Evolutionary conservation across 371 early-diverging fungal genomes (phyloP).

Genomic region (Haplosporangium sp.): DNA sequence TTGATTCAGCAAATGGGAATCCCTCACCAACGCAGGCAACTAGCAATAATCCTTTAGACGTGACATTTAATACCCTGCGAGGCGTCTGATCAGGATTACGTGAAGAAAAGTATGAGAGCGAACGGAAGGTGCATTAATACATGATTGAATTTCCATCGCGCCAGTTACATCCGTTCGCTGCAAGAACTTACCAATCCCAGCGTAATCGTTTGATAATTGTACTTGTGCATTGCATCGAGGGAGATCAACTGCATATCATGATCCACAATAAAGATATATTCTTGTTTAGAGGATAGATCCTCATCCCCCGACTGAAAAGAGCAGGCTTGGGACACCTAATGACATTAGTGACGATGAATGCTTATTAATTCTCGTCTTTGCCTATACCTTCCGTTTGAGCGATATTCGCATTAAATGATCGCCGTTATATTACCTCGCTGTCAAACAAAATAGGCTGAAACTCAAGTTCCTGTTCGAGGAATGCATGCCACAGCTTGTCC

Average conservation of each 20-base stretch:
- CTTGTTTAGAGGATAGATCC: background rate
- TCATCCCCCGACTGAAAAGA: slow-evolving; percentile 18
- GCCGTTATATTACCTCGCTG: slow-evolving; percentile 24
- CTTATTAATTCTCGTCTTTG: background rate
- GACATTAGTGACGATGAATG: background rate
- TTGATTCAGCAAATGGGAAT: slow-evolving; percentile 36
- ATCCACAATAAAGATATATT: slow-evolving; percentile 38
- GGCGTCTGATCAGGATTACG: slow-evolving; percentile 22
- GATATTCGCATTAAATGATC: background rate
- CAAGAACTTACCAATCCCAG: slow-evolving; percentile 27
- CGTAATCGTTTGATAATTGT: slow-evolving; percentile 16
- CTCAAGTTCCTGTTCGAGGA: slow-evolving; percentile 13
- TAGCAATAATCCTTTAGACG: slow-evolving; percentile 28
- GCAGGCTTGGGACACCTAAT: slow-evolving; percentile 43
- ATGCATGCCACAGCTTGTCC: slow-evolving; percentile 37
- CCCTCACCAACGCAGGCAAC: slow-evolving; percentile 29
- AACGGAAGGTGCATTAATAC: background rate
- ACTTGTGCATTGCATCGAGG: slow-evolving; percentile 17
- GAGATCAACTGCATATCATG: slow-evolving; percentile 36
- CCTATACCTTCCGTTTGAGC: background rate
- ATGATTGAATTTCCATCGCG: background rate
- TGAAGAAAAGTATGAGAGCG: background rate
- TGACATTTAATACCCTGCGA: slow-evolving; percentile 34
- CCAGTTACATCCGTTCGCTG: background rate
- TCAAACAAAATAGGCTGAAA: slow-evolving; percentile 33